Base-by-base conservation (phyloP, 2,329 filamentous ascomycete genomes). In the Fusarium nygamai region DNA sequence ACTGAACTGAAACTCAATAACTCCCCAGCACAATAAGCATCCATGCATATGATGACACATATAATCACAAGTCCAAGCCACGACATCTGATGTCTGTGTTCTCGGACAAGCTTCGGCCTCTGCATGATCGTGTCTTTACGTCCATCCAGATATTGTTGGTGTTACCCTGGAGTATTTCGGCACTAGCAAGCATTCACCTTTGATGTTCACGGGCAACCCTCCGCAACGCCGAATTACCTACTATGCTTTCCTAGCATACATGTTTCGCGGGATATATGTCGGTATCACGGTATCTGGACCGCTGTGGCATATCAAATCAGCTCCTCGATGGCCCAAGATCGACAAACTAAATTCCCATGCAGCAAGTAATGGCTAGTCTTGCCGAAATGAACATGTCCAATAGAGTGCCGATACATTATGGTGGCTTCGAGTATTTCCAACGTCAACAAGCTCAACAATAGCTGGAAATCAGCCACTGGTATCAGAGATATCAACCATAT, bases 51-150 rank as follows among this genome's bases (percentile, higher is more conserved):
- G 22, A 17, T 38, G 36, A 66, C 46, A 70, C 67, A 65, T 60
- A 24, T 33, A 29, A 39, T 65, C 68, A 61, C 61, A 47, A 46
- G 61, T 41, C 60, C 53, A 68, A 71, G 58, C 66, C 61, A 62
- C 61, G 17, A 33, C 27, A 43, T 24, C 19, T 59, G 61, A 46
- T 33, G 31, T 33, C 56, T 50, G 31, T 47, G 36, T 43, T 57
- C 47, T 66, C 72, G 71, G 71, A 56, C 71, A 48, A 74, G 64
- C 50, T 67, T 74, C 73, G 68, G 71, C 29, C 61, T 69, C 53
- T 60, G 38, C 46, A 43, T 34, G 22, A n/a, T 47, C 44, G 16
- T 50, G 29, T 24, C n/a, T 60, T 63, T 51, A 17, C 53, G 14
- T 48, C 51, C 44, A 44, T 61, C 63, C n/a, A 31, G 31, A 59